Conservation (phyloP, 768 basidiomycete species). For the Roridomyces roridus region DNA sequence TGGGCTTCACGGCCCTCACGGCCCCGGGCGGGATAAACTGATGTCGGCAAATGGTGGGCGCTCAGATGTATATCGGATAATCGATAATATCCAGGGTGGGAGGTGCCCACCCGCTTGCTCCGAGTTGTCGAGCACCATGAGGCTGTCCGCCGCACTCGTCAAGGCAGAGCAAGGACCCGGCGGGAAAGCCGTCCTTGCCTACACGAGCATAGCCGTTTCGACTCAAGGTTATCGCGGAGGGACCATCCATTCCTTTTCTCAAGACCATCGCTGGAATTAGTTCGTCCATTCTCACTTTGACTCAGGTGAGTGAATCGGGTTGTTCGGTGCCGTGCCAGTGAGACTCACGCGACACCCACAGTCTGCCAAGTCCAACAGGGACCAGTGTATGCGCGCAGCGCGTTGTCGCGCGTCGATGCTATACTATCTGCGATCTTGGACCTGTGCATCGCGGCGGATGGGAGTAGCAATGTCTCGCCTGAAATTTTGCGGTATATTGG, state of each 20-base stretch:
- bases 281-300: slow-evolving; percentile 6
- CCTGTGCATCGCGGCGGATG: neutral
- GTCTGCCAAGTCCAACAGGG: slow-evolving; percentile 6
- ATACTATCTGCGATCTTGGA: slow-evolving; percentile 10
- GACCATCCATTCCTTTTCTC: slow-evolving; percentile 5
- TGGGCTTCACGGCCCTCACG: too few species aligned
- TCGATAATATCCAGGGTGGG: too few species aligned
- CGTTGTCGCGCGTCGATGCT: slow-evolving; percentile 2
- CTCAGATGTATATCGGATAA: too few species aligned
- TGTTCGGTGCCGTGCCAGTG: neutral
- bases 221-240: slow-evolving; percentile 4
- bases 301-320: too few species aligned
- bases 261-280: slow-evolving; percentile 14
- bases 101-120: too few species aligned
- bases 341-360: neutral
- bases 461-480: slow-evolving; percentile 9
- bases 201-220: slow-evolving; percentile 7
- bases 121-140: too few species aligned
- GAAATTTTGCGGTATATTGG: slow-evolving; percentile 7
- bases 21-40: too few species aligned
- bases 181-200: slow-evolving; percentile 3
- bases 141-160: too few species aligned
- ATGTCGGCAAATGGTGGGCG: too few species aligned
- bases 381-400: slow-evolving; percentile 11
- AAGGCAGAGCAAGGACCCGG: too few species aligned